phyloP scores from a whole-genome alignment of 129 eudicot species.

The Chrysanthemum seticuspe region DNA sequence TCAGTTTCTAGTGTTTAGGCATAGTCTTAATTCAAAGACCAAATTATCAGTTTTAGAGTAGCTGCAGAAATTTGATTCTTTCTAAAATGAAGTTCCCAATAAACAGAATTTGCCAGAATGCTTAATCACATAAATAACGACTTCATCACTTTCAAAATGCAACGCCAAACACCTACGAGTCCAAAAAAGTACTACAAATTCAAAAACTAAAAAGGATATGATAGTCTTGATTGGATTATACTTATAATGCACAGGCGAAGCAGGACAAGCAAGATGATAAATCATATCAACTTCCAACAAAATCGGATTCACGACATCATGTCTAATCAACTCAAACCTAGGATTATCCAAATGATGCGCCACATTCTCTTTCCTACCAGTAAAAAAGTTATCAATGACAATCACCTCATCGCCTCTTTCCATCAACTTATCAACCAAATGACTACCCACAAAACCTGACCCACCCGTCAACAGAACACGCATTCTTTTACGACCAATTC shows the following conservation, averaged over 20 bases:
- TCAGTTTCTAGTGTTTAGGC: too few species aligned
- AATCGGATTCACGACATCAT: slow-evolving; percentile 85
- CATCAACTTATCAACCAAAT: slow-evolving; percentile 78
- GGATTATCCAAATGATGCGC: slow-evolving; percentile 64
- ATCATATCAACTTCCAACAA: slow-evolving; percentile 85
- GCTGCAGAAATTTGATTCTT: background rate
- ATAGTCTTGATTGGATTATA: slow-evolving; percentile 86
- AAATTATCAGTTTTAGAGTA: too few species aligned
- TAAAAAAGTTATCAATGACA: slow-evolving; percentile 77
- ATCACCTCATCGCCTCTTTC: slow-evolving; percentile 81
- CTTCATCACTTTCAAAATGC: too few species aligned
- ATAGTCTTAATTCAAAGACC: too few species aligned
- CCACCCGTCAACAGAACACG: slow-evolving; percentile 84
- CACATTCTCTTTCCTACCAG: slow-evolving; percentile 82
- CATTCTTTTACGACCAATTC: slow-evolving; percentile 56
- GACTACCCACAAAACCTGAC: slow-evolving; percentile 82
- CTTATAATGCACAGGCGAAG: slow-evolving; percentile 91
- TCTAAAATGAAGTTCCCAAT: too few species aligned
- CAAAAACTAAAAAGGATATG: slow-evolving; percentile 53
- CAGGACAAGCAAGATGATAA: slow-evolving; percentile 89
- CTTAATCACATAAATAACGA: too few species aligned
- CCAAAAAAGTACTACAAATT: background rate
- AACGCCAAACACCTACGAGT: background rate
- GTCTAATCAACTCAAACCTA: slow-evolving; percentile 75
- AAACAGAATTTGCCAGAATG: too few species aligned